phyloP scores from a whole-genome alignment of 106 monocot species.

The Cymbidium sinense region DNA sequence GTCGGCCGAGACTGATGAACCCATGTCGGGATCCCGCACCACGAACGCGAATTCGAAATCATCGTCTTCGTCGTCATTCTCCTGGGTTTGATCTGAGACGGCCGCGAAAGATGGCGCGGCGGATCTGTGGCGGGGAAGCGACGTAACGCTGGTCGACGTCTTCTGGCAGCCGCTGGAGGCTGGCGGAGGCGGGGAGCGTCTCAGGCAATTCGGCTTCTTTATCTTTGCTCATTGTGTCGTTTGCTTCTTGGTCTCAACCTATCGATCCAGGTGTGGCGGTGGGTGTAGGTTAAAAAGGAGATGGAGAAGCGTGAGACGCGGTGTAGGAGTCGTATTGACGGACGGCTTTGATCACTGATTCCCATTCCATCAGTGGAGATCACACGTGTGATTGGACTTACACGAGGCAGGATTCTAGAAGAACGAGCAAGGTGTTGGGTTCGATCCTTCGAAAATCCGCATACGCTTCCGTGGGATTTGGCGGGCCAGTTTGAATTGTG shows the following conservation, averaged over 20 bases:
- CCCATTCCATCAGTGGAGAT: background rate
- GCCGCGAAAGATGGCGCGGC: background rate
- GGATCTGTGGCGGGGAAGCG: slow-evolving; percentile 12
- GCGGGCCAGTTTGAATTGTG: no score
- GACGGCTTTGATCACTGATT: background rate
- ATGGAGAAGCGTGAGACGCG: background rate
- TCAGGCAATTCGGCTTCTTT: background rate
- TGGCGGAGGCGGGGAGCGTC: background rate
- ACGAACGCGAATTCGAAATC: slow-evolving; percentile 9
- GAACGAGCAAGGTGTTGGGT: background rate
- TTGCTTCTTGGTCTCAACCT: background rate
- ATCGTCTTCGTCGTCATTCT: slow-evolving; percentile 13
- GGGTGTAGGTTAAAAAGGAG: background rate
- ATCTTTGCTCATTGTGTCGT: background rate
- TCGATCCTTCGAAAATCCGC: no score
- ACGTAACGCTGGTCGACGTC: background rate
- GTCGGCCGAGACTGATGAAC: background rate
- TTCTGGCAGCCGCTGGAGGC: background rate
- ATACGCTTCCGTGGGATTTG: no score
- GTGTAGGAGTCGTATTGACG: background rate
- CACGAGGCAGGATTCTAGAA: slow-evolving; percentile 1
- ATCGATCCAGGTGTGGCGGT: background rate
- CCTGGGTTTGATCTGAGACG: background rate
- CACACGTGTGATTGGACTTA: background rate
- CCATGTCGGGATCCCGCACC: background rate